phyloP scores from a whole-genome alignment of 768 basidiomycete species.

The Mrakia gelida region DNA sequence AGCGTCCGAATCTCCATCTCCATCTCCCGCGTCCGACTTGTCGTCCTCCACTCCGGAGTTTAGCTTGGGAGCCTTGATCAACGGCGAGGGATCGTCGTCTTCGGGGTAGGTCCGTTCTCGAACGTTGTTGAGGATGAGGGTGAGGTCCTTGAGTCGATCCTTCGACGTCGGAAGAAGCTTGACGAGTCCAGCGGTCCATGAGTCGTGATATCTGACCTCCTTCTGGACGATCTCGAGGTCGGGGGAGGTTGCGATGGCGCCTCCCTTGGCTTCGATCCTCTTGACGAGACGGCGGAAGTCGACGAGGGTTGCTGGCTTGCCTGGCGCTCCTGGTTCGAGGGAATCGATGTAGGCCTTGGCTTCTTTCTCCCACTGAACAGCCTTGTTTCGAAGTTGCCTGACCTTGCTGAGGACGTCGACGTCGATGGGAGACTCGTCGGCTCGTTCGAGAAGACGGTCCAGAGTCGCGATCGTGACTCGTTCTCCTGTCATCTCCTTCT shows the following conservation, averaged over 20 bases:
- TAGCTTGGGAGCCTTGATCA: slow-evolving; percentile 17
- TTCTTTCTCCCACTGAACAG: slow-evolving; percentile 73
- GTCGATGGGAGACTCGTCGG: slow-evolving; percentile 66
- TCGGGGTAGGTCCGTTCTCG: slow-evolving; percentile 36
- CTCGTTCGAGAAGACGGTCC: slow-evolving; percentile 64
- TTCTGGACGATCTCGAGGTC: slow-evolving; percentile 40
- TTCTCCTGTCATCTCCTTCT: slow-evolving; percentile 51
- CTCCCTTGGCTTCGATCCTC: slow-evolving; percentile 34
- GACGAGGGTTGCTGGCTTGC: slow-evolving; percentile 32
- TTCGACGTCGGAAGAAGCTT: slow-evolving; percentile 29
- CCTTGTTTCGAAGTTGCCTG: slow-evolving; percentile 57
- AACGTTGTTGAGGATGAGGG: slow-evolving; percentile 32
- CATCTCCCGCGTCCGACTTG: background rate
- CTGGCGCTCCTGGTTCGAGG: background rate
- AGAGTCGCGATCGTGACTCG: slow-evolving; percentile 71
- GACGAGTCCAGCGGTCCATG: slow-evolving; percentile 37
- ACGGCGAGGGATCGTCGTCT: slow-evolving; percentile 34
- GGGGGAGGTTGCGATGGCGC: slow-evolving; percentile 36
- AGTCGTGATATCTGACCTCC: slow-evolving; percentile 37
- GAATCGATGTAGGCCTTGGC: slow-evolving; percentile 62
- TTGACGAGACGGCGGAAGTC: slow-evolving; percentile 39
- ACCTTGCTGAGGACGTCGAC: slow-evolving; percentile 51
- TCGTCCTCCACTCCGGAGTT: slow-evolving; percentile 8
- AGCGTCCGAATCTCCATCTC: background rate
- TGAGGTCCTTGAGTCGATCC: slow-evolving; percentile 24